Base-by-base conservation (phyloP, 1,284 basidiomycete species). In the Schizophyllum commune region DNA sequence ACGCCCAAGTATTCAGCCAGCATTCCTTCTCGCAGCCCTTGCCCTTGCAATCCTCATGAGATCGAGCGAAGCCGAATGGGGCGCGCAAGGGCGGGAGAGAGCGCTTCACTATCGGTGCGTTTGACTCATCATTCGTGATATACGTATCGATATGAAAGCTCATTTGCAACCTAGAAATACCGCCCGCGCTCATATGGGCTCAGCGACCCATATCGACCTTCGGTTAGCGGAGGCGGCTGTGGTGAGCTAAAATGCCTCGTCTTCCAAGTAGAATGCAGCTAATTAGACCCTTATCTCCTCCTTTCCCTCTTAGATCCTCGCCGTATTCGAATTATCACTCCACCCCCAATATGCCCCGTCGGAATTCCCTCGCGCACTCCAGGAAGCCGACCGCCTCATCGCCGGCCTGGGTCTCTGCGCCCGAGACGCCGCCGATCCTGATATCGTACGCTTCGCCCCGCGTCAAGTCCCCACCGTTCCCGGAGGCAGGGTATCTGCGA, bases 11-110 rank as follows among this genome's bases (percentile, higher is more conserved):
- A 83, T 90, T 64, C 89, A 90, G 66, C 88, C 90, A 5, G 77
- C 86, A 1, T 80, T 92, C 59, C 78, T 91, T 54, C 78, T 85
- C 56, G 79, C 88, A 1, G 81, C 81, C 13, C 78, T 91, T 47
- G 89, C 88, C 0, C 80, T 91, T 68, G 83, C 88, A 0, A 84
- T 79, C 9, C 78, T 90, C n/a, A 85, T 86, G 79, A 84, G 84
- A 64, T 89, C 89, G 1, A 89, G 87, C 68, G 82, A 85, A 64
- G 70, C 84, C 58, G 88, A 85, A 66, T 72, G 77, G 20, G 82
- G 86, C 13, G 68, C 72, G 0, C 65, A 68, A 4, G 84, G 84
- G 13, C 76, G 86, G 61, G 71, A 74, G 20, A 74, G 79, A 55
- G 84, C 88, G 0, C 67, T 85, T 52, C 73, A 75, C 68, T 57